A percentile compares a stretch with the other conserved stretches of the same genome.
Evolutionary conservation across 495 filamentous ascomycete species (phyloP).

Genomic region (Bryoglossum gracile): DNA sequence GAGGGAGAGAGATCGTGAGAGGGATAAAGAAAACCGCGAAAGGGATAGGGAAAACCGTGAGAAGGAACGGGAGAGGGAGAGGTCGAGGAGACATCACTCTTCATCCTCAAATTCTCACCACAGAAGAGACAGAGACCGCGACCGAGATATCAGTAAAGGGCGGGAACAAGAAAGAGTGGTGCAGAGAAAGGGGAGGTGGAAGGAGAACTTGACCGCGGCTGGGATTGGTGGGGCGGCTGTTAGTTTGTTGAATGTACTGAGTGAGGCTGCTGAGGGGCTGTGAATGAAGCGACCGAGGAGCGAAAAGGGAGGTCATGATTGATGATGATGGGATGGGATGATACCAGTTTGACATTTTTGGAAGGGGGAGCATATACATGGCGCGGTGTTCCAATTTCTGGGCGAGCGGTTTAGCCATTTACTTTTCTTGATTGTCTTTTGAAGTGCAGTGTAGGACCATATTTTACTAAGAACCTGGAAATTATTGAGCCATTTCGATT

Average conservation of each 20-base stretch:
- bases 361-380: too few relatives aligned
- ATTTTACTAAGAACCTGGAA: too few relatives aligned
- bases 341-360: too few relatives aligned
- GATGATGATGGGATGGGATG: too few relatives aligned
- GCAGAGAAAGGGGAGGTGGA: slow-evolving; percentile 23
- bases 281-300: slow-evolving; percentile 2
- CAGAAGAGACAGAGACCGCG: background rate
- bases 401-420: too few relatives aligned
- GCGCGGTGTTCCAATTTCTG: too few relatives aligned
- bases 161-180: background rate
- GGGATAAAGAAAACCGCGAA: slow-evolving; percentile 12
- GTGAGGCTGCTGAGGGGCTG: slow-evolving; percentile 36
- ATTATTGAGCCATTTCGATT: too few relatives aligned
- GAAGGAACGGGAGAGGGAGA: background rate
- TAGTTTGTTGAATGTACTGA: slow-evolving; percentile 42
- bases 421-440: too few relatives aligned
- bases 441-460: too few relatives aligned
- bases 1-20: slow-evolving; percentile 10
- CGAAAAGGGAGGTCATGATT: background rate
- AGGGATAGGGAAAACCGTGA: slow-evolving; percentile 11
- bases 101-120: slow-evolving; percentile 1
- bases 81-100: background rate
- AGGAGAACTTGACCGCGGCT: slow-evolving; percentile 35
- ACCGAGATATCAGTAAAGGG: background rate
- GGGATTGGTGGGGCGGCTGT: slow-evolving; percentile 45